Evolutionary conservation across 768 basidiomycete species (phyloP).

Genomic region (Candolleomyces eurysporus): DNA sequence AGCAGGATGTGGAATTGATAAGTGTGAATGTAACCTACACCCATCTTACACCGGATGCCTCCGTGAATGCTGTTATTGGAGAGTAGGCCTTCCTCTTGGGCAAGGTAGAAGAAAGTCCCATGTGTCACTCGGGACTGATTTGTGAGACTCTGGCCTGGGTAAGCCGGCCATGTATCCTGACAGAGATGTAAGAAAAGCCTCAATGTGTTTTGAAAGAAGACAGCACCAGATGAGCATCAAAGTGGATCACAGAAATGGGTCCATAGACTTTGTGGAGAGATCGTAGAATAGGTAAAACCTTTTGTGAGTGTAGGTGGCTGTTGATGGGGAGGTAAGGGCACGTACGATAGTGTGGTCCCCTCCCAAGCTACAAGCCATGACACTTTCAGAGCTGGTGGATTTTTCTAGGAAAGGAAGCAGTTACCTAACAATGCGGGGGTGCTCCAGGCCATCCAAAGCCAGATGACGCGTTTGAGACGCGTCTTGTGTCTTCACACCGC

Average conservation of each 20-base stretch:
- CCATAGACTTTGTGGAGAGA: slow-evolving; percentile 79
- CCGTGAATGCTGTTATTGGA: slow-evolving; percentile 80
- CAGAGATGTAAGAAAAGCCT: slow-evolving; percentile 32
- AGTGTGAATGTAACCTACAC: slow-evolving; percentile 25
- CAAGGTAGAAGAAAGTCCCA: slow-evolving; percentile 84
- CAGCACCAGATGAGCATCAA: slow-evolving; percentile 58
- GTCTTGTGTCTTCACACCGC: slow-evolving; percentile 41
- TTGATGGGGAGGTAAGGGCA: slow-evolving; percentile 26
- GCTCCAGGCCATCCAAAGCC: slow-evolving; percentile 57
- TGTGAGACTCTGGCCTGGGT: slow-evolving; percentile 49
- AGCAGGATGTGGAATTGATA: neutral
- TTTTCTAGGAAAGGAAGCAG: slow-evolving; percentile 6
- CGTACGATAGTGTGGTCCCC: slow-evolving; percentile 86
- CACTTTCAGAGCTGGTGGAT: slow-evolving; percentile 1
- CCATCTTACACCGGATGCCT: slow-evolving; percentile 78
- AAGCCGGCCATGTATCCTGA: slow-evolving; percentile 64
- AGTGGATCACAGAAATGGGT: slow-evolving; percentile 80
- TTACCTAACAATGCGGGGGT: slow-evolving; percentile 73
- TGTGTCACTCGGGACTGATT: slow-evolving; percentile 73
- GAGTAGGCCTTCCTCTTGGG: slow-evolving; percentile 74
- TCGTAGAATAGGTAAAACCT: slow-evolving; percentile 81
- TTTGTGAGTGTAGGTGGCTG: slow-evolving; percentile 37
- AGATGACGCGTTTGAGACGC: slow-evolving; percentile 35
- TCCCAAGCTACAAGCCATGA: slow-evolving; percentile 51
- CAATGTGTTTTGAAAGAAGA: slow-evolving; percentile 31